Conservation (phyloP, 139 green algal genomes). For the Chlorella ohadii region DNA sequence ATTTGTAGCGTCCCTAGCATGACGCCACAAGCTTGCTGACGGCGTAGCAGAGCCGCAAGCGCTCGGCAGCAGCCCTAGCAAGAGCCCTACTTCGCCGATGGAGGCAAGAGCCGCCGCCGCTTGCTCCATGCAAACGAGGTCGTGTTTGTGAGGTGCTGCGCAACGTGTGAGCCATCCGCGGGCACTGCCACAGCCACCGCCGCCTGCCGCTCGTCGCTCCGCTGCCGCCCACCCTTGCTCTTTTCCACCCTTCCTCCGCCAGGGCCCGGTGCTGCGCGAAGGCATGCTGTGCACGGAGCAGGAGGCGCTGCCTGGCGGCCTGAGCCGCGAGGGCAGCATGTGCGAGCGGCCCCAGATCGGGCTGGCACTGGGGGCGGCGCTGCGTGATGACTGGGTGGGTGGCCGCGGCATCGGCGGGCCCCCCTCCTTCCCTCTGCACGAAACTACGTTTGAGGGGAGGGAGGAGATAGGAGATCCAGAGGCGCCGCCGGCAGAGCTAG, state of each 20-base stretch:
- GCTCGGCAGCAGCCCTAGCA: too few relatives aligned
- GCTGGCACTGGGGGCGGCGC: neutral
- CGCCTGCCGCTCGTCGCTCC: neutral
- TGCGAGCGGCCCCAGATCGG: neutral
- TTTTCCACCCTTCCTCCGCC: neutral
- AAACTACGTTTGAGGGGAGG: neutral
- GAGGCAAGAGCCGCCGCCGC: too few relatives aligned
- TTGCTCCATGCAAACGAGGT: too few relatives aligned
- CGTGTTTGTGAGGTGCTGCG: too few relatives aligned
- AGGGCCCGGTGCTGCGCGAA: neutral
- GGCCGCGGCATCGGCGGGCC: neutral
- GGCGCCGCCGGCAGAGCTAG: neutral
- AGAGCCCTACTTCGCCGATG: too few relatives aligned
- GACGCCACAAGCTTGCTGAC: too few relatives aligned
- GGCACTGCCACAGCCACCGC: too few relatives aligned
- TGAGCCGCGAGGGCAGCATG: slow-evolving; percentile 21
- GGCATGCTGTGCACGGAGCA: slow-evolving; percentile 12
- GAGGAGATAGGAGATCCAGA: slow-evolving; percentile 9
- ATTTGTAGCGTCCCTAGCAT: too few relatives aligned
- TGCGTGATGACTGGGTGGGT: slow-evolving; percentile 16
- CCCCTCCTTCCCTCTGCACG: neutral
- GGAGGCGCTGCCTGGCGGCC: slow-evolving; percentile 12
- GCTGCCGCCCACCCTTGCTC: neutral
- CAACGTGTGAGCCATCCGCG: too few relatives aligned
- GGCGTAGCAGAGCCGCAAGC: too few relatives aligned